These are phyloP conservation scores for Pinus taeda DNA, from an alignment of 75 land plant species.

Conservation along the genomic window DNA sequence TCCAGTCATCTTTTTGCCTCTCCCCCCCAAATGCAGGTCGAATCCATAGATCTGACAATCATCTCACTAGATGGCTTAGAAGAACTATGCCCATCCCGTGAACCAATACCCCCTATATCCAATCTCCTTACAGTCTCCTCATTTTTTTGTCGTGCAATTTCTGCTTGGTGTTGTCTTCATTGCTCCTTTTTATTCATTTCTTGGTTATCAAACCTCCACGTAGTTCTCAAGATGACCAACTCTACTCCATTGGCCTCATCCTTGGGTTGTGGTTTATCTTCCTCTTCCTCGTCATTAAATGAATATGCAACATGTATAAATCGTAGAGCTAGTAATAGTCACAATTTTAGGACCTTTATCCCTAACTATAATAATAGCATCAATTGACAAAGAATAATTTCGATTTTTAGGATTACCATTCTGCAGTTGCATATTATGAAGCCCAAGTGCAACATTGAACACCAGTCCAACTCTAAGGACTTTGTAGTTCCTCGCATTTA, in stretches of 20 bases:
- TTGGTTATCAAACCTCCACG: constrained; percentile 77
- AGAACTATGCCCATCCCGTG: constrained; percentile 54
- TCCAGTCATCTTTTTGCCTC: constrained; percentile 73
- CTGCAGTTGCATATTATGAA: constrained; percentile 48
- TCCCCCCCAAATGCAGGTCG: constrained; percentile 79
- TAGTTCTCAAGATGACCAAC: constrained; percentile 39
- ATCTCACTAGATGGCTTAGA: constrained; percentile 48
- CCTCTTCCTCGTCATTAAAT: constrained; percentile 63
- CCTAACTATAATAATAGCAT: constrained; percentile 59
- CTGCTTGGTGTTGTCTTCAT: constrained; percentile 81
- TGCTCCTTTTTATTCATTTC: constrained; percentile 87
- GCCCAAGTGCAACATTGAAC: constrained; percentile 80
- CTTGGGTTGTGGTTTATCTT: constrained; percentile 33
- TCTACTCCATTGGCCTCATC: constrained; percentile 35
- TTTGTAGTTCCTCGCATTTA: constrained; percentile 61
- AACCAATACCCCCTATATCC: constrained; percentile 67
- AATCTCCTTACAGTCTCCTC: constrained; percentile 84
- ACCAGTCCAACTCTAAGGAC: constrained; percentile 72
- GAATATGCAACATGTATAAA: constrained; percentile 69
- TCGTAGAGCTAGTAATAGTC: constrained; percentile 47
- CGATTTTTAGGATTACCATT: constrained; percentile 49
- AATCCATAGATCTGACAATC: constrained; percentile 84
- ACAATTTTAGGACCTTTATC: constrained; percentile 43
- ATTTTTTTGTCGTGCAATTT: constrained; percentile 80
- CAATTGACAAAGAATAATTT: constrained; percentile 56